Evolutionary conservation across 768 basidiomycete genomes (phyloP).

Genomic region (Russula olivacea): DNA sequence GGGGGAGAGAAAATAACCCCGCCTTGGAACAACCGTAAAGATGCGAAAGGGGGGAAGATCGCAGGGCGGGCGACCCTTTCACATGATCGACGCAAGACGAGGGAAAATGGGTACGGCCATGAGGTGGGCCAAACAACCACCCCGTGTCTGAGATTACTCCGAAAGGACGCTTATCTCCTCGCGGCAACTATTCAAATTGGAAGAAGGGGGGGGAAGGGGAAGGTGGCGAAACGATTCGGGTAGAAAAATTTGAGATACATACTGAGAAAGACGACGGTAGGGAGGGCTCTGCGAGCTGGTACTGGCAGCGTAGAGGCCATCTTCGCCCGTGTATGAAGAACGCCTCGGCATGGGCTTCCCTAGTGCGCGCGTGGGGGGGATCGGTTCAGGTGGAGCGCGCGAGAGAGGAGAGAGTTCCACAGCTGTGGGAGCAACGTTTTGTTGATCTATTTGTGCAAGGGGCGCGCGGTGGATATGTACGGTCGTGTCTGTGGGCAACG

Average conservation of each 20-base stretch:
- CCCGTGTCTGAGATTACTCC: constrained; percentile 9
- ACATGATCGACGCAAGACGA: constrained; percentile 13
- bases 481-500: constrained; percentile 16
- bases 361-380: not conserved
- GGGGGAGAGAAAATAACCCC: not conserved
- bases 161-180: constrained; percentile 8
- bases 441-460: constrained; percentile 25
- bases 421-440: constrained; percentile 7
- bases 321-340: constrained; percentile 21
- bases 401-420: constrained; percentile 15
- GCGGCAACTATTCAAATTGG: constrained; percentile 9
- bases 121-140: constrained; percentile 11
- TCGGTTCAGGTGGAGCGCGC: constrained; percentile 6
- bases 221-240: not conserved
- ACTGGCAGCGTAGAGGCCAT: not conserved
- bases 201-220: not conserved
- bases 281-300: constrained; percentile 11
- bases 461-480: constrained; percentile 20
- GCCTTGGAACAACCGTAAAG: constrained; percentile 9
- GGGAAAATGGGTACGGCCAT: constrained; percentile 1
- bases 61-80: constrained; percentile 2
- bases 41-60: constrained; percentile 10
- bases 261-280: constrained; percentile 23
- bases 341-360: constrained; percentile 21
- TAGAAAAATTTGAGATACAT: constrained; percentile 1